Evolutionary conservation across 2,329 filamentous ascomycete species (phyloP), one percentile per base, ranked within the genome.

Genomic region (Ophiostoma tasmaniense): DNA sequence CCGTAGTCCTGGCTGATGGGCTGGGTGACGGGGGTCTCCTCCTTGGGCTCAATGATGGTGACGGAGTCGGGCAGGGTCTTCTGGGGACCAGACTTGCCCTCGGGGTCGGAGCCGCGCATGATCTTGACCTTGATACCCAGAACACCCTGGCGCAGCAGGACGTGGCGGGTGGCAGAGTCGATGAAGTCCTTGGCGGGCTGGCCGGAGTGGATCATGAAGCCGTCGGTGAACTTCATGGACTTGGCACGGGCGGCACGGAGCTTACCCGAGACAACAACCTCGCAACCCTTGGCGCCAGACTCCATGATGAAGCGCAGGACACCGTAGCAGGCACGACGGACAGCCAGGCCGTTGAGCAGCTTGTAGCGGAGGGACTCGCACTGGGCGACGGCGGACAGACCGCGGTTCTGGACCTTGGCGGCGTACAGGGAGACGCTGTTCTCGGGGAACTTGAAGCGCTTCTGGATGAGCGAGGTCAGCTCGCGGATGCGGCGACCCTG

Each of bases 71-170:
- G 95, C 75, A 99, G 92, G 76, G 93, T 89, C 89, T 98, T 97
- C 85, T 93, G 92, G 78, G 94, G 93, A 76, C 95, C 93, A 78
- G 92, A 89, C 90, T 99, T 99, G 89, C 95, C 95, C 85, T 98
- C 93, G 81, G 95, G 95, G 87, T 99, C 95, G 77, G 92, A 95
- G 81, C 95, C 95, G 82, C 96, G 93, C 95, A 99, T 99, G 86
- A 99, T 99, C 93, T 99, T 99, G 84, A 99, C 95, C 90, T 99
- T 99, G 87, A 99, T 99, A 86, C 95, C 95, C 75, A 99, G 87
- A 75, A 99, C 95, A 91, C 95, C 95, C 88, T 99, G 95, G 85
- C 96, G 92, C 83, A 99, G 93, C 76, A 99, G 93, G 78, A 99
- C 95, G 92, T 99, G 95, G 78, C 95, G 95, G 79, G 95, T 98